These are phyloP conservation scores for Penicillium thymicola DNA, from an alignment of 2,329 filamentous ascomycete genomes.

Conservation along the genomic window DNA sequence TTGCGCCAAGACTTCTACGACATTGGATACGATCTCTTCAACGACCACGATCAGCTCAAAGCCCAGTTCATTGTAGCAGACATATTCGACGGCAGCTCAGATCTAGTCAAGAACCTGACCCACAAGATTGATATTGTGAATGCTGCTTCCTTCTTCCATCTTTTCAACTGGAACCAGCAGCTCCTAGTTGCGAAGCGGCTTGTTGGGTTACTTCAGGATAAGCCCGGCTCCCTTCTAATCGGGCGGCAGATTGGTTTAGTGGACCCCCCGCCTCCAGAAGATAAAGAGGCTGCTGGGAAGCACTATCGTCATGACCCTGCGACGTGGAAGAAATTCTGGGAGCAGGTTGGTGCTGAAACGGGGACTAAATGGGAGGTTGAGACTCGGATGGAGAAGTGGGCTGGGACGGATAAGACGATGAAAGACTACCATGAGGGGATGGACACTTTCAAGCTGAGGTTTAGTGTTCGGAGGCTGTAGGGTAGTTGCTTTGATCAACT, in stretches of 20 bases:
- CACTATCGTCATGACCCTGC: constrained; percentile 50
- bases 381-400: constrained; percentile 16
- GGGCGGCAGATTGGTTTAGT: constrained; percentile 23
- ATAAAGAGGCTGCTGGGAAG: constrained; percentile 1
- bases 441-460: constrained; percentile 17
- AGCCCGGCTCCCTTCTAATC: constrained; percentile 22
- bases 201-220: constrained; percentile 29
- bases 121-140: constrained; percentile 41
- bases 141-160: constrained; percentile 43
- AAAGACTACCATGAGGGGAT: constrained; percentile 11
- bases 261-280: constrained; percentile 10
- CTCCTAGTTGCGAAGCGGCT: constrained; percentile 33
- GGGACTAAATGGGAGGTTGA: constrained; percentile 50
- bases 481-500: neutral
- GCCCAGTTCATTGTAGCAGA: constrained; percentile 41
- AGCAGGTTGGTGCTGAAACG: constrained; percentile 51
- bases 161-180: constrained; percentile 37
- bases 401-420: constrained; percentile 6
- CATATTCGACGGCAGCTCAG: constrained; percentile 36
- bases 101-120: constrained; percentile 24
- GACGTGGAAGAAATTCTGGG: constrained; percentile 55
- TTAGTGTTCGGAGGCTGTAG: constrained; percentile 12
- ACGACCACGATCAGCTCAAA: constrained; percentile 44
- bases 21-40: constrained; percentile 63
- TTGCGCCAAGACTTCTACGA: constrained; percentile 52